Evolutionary conservation across 345 rosid genomes (phyloP).

Genomic region (Angophora floribunda): DNA sequence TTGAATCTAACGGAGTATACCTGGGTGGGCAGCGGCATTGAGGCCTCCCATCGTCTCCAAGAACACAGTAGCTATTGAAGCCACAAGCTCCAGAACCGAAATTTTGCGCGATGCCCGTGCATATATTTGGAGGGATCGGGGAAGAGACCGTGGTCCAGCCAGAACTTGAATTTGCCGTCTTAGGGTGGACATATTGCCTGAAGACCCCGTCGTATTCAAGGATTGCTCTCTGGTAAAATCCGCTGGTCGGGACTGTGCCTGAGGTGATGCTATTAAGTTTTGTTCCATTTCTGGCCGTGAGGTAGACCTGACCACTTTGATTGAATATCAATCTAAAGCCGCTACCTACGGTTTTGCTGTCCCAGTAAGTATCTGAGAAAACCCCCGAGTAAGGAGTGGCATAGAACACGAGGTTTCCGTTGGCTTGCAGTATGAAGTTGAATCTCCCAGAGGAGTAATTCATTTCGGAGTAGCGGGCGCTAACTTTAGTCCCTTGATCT

Average conservation of each 20-base stretch:
- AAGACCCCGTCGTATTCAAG: constrained; percentile 51
- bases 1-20: constrained; percentile 20
- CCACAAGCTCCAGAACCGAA: constrained; percentile 6
- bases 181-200: constrained; percentile 43
- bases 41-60: neutral
- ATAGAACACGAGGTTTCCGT: neutral
- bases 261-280: no score
- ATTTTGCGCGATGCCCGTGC: neutral
- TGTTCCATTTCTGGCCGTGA: constrained; percentile 9
- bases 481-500: neutral
- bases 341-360: neutral
- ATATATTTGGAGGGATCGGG: constrained; percentile 19
- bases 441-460: neutral
- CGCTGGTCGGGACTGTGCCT: neutral
- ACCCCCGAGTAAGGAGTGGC: accelerated
- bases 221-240: constrained; percentile 24
- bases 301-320: constrained; percentile 29
- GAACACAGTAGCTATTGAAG: no score
- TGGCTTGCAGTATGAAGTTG: accelerated
- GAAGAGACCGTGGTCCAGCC: constrained; percentile 7
- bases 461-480: neutral
- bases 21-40: constrained; percentile 32
- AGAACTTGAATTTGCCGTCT: neutral
- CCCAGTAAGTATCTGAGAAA: neutral
- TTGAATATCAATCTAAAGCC: constrained; percentile 29